phyloP scores from a whole-genome alignment of 768 basidiomycete species.

The Lentinula sp. region DNA sequence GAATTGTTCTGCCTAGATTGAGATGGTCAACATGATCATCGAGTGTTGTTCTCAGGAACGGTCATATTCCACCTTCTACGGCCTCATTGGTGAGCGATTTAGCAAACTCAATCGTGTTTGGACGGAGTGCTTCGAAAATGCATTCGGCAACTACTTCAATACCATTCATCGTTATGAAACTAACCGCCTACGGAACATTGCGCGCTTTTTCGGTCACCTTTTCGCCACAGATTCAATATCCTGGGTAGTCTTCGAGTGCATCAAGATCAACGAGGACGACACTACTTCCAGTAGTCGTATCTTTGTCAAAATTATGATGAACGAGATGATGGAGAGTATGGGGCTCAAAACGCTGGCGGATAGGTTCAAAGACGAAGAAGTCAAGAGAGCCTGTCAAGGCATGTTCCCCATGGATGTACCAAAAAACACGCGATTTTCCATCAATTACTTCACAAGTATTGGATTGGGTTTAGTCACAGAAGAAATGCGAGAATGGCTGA shows the following conservation, averaged over 20 bases:
- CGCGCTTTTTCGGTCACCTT: slow-evolving; percentile 93
- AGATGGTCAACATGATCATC: slow-evolving; percentile 97
- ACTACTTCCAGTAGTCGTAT: slow-evolving; percentile 96
- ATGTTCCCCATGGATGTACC: slow-evolving; percentile 98
- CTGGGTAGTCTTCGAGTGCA: slow-evolving; percentile 77
- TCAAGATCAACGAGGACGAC: slow-evolving; percentile 96
- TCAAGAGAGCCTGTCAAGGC: slow-evolving; percentile 61
- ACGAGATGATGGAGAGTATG: slow-evolving; percentile 92
- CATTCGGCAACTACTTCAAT: slow-evolving; percentile 86
- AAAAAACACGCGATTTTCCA: slow-evolving; percentile 92
- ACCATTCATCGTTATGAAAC: slow-evolving; percentile 99
- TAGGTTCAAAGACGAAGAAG: slow-evolving; percentile 84
- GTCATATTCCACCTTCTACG: slow-evolving; percentile 96
- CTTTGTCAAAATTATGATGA: slow-evolving; percentile 95
- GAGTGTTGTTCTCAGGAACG: slow-evolving; percentile 99
- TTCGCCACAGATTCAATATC: slow-evolving; percentile 82
- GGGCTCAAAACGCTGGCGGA: slow-evolving; percentile 83
- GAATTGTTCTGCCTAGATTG: slow-evolving; percentile 53
- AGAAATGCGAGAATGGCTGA: slow-evolving; percentile 93
- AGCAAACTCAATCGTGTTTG: slow-evolving; percentile 93
- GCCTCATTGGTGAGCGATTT: slow-evolving; percentile 93
- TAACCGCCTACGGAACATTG: slow-evolving; percentile 95
- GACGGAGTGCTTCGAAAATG: slow-evolving; percentile 84
- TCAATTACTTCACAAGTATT: slow-evolving; percentile 98
- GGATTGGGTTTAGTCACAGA: slow-evolving; percentile 89